Evolutionary conservation across 805 yeast genomes (phyloP).

Genomic region (Metschnikowia rubicola): DNA sequence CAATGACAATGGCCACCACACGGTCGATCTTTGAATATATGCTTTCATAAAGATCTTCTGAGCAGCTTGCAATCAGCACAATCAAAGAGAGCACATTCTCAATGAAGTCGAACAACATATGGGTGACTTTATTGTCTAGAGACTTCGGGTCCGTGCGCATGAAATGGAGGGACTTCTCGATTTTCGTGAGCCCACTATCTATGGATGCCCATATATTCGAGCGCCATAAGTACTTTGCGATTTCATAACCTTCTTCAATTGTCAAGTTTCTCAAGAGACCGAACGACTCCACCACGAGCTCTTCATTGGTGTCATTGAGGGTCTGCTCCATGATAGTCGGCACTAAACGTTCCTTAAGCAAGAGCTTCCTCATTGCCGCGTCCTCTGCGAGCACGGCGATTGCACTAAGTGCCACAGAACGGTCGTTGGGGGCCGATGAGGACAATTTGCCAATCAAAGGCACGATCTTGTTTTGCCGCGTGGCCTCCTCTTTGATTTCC

Average conservation of each 20-base stretch:
- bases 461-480: conserved; percentile 53
- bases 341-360: conserved; percentile 71
- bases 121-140: conserved; percentile 22
- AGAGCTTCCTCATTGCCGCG: conserved; percentile 52
- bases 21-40: conserved; percentile 46
- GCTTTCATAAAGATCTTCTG: conserved; percentile 46
- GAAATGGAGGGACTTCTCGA: conserved; percentile 46
- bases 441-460: conserved; percentile 67
- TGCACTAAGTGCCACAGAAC: conserved; percentile 73
- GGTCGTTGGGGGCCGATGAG: conserved; percentile 64
- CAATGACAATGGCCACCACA: conserved; percentile 35
- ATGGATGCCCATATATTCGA: conserved; percentile 69
- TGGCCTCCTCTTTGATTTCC: conserved; percentile 41
- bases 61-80: conserved; percentile 61
- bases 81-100: conserved; percentile 72
- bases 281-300: conserved; percentile 73
- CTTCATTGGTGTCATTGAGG: conserved; percentile 64
- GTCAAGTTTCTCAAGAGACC: conserved; percentile 80
- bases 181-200: conserved; percentile 48
- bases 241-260: conserved; percentile 84
- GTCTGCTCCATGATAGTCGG: conserved; percentile 60
- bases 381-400: conserved; percentile 72
- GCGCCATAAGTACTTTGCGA: conserved; percentile 73
- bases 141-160: conserved; percentile 24
- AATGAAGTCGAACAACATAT: conserved; percentile 57